Percentiles rank a stretch among this genome's conserved stretches.
These are phyloP conservation scores for Sporothrix pseudoabietina DNA, from an alignment of 2,329 filamentous ascomycete species.

Conservation along the genomic window DNA sequence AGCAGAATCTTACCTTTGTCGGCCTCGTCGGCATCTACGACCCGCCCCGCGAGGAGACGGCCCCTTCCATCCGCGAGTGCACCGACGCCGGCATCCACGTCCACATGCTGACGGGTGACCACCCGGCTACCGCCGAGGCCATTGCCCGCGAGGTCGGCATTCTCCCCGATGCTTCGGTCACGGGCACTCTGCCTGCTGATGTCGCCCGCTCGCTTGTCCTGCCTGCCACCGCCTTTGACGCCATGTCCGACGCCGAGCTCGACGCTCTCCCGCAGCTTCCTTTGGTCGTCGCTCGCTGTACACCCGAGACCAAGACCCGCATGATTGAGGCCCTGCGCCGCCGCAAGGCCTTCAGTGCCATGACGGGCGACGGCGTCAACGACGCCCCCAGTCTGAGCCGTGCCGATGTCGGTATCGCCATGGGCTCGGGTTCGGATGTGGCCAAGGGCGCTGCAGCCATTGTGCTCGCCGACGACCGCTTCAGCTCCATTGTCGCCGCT, in stretches of 20 bases:
- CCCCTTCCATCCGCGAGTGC: conserved; percentile 69
- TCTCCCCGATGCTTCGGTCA: conserved; percentile 64
- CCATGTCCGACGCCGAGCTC: conserved; percentile 72
- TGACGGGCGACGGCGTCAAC: conserved; percentile 89
- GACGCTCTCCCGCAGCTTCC: conserved; percentile 75
- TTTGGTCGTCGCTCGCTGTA: conserved; percentile 80
- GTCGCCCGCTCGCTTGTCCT: conserved; percentile 58
- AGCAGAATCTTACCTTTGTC: conserved; percentile 69
- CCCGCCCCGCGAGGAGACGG: conserved; percentile 79
- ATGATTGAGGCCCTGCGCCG: conserved; percentile 89
- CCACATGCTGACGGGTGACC: conserved; percentile 84
- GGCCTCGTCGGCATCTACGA: conserved; percentile 88
- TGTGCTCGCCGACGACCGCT: conserved; percentile 85
- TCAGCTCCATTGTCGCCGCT: conserved; percentile 80
- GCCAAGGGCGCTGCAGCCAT: conserved; percentile 82
- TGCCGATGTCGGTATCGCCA: conserved; percentile 84
- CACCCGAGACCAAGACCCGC: conserved; percentile 82
- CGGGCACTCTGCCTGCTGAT: conserved; percentile 62
- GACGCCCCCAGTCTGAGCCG: conserved; percentile 79
- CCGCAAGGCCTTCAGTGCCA: conserved; percentile 74
- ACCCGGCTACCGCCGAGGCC: conserved; percentile 74
- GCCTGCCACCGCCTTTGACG: conserved; percentile 78
- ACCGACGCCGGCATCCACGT: conserved; percentile 74
- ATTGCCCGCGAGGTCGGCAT: conserved; percentile 81
- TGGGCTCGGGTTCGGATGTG: conserved; percentile 86